These are phyloP conservation scores for Eutreptiella sp. DNA, from an alignment of 208 protist genomes.

Conservation along the genomic window DNA sequence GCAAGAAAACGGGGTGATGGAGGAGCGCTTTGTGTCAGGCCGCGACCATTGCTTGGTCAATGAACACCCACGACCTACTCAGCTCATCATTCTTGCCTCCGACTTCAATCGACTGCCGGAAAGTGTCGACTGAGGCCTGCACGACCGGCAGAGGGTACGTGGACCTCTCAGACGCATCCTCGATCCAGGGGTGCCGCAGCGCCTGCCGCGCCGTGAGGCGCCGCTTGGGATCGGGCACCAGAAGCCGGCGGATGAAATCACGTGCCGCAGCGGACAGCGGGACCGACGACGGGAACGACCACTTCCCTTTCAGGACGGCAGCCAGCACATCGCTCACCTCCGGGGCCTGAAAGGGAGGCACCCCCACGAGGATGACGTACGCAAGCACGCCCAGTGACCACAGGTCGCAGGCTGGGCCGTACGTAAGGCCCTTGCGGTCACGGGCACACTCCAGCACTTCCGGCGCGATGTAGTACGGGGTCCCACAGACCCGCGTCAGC, in stretches of 20 bases:
- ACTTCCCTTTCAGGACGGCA: slow-evolving; percentile 18
- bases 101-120: too few species aligned
- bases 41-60: too few species aligned
- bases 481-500: slow-evolving; percentile 31
- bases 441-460: slow-evolving; percentile 33
- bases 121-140: too few species aligned
- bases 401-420: slow-evolving; percentile 20
- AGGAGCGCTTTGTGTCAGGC: too few species aligned
- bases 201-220: slow-evolving; percentile 67
- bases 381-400: slow-evolving; percentile 27
- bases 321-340: slow-evolving; percentile 31
- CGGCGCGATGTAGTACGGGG: slow-evolving; percentile 41
- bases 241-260: slow-evolving; percentile 67
- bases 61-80: too few species aligned
- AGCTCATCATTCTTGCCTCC: too few species aligned
- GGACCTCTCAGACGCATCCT: too few species aligned
- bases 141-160: too few species aligned
- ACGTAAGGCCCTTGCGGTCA: slow-evolving; percentile 27
- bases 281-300: slow-evolving; percentile 19
- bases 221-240: slow-evolving; percentile 57
- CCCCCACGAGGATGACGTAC: slow-evolving; percentile 37
- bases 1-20: too few species aligned
- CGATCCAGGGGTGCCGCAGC: slow-evolving; percentile 71
- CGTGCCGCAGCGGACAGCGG: slow-evolving; percentile 47
- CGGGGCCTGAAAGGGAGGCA: slow-evolving; percentile 33